Evolutionary conservation across 2,329 filamentous ascomycete species (phyloP).

Genomic region (Epichloe glyceriae): DNA sequence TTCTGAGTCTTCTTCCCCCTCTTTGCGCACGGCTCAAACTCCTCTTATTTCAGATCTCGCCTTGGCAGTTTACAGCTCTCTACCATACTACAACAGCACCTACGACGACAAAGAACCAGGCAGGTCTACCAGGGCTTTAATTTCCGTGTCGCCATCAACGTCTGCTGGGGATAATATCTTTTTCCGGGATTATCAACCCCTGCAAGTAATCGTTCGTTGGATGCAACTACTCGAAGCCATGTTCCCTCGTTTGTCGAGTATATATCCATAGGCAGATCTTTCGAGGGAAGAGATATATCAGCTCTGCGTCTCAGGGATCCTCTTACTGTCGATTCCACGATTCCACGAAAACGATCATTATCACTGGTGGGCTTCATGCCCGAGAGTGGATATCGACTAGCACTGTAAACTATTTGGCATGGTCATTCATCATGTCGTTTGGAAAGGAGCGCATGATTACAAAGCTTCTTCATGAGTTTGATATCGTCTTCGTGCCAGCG

Average conservation of each 20-base stretch:
- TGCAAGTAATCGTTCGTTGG: conserved; percentile 76
- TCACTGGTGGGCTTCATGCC: conserved; percentile 81
- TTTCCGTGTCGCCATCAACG: conserved; percentile 17
- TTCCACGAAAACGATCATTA: conserved; percentile 58
- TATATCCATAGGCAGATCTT: conserved; percentile 69
- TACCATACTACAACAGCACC: conserved; percentile 12
- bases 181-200: conserved; percentile 83
- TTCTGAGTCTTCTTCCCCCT: conserved; percentile 64
- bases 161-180: conserved; percentile 58
- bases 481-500: conserved; percentile 78
- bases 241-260: conserved; percentile 68
- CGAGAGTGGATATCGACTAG: conserved; percentile 94
- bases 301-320: conserved; percentile 62
- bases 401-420: conserved; percentile 82
- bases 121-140: neutral
- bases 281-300: conserved; percentile 75
- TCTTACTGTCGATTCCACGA: conserved; percentile 26
- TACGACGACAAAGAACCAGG: neutral
- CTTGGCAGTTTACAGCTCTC: conserved; percentile 53
- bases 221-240: conserved; percentile 81
- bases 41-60: conserved; percentile 71
- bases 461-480: conserved; percentile 68
- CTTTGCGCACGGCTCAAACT: conserved; percentile 57
- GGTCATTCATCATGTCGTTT: conserved; percentile 74
- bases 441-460: conserved; percentile 60